phyloP scores from a whole-genome alignment of 768 basidiomycete species.

The Multifurca ochricompacta region DNA sequence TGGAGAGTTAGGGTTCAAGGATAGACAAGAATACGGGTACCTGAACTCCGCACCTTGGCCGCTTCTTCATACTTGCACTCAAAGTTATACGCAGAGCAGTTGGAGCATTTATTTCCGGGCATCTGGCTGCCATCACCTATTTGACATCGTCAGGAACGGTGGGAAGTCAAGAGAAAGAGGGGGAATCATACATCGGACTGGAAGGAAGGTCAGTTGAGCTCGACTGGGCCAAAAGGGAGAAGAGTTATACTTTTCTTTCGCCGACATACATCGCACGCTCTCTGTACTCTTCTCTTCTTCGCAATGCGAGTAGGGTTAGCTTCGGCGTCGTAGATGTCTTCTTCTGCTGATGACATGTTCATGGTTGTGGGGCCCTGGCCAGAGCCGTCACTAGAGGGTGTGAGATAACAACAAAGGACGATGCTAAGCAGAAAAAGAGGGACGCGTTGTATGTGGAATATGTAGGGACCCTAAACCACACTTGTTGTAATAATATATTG shows the following conservation, averaged over 20 bases:
- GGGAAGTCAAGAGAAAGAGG: not conserved
- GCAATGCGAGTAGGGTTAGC: constrained; percentile 28
- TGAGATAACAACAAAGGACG: too few species aligned
- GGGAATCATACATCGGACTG: constrained; percentile 55
- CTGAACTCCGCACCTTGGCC: constrained; percentile 42
- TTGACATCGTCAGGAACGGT: not conserved
- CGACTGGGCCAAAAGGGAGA: constrained; percentile 10
- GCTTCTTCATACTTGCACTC: constrained; percentile 66
- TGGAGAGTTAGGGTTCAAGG: not conserved
- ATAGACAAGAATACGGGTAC: not conserved
- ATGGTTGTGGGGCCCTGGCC: not conserved
- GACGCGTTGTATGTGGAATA: not conserved
- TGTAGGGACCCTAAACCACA: constrained; percentile 11
- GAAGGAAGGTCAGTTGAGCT: constrained; percentile 8
- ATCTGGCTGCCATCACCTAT: constrained; percentile 64
- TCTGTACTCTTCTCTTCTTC: constrained; percentile 67
- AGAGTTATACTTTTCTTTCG: constrained; percentile 65
- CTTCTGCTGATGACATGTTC: constrained; percentile 58
- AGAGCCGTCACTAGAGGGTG: too few species aligned
- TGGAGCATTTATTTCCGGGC: constrained; percentile 54
- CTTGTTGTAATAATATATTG: not conserved
- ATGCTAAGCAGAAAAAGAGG: not conserved
- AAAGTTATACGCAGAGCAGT: constrained; percentile 48
- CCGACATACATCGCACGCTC: constrained; percentile 78
- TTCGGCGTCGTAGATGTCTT: constrained; percentile 47